Evolutionary conservation across 345 rosid species (phyloP), one percentile per base, ranked within the genome.

Genomic region (Lepidium didymum): DNA sequence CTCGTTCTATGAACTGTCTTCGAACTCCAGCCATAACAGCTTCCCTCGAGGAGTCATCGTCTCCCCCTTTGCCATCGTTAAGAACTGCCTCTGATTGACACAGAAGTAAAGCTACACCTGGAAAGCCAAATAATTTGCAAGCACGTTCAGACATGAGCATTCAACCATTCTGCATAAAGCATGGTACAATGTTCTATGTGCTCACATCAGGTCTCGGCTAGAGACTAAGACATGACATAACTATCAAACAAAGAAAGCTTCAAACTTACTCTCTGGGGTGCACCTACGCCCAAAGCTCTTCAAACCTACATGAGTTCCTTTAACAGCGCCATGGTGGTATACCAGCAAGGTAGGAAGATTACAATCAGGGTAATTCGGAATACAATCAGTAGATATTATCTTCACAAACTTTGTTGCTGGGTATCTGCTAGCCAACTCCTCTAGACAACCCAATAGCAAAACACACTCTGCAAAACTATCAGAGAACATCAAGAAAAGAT

Each of bases 371-470:
- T 89, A 94, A 54, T 91, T 91, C 0, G 96, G 99, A 67, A 94
- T 94, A 76, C 97, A 94, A 64, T 94, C 97, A 2, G 96, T 94
- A 2, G 99, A 94, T 68, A 91, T 84, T 21, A 94, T 94, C 79
- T 91, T 94, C 34, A 94, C 97, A 70, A 94, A 94, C 84, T 94
- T 91, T 1, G 99, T 94, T 3, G 83, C 96, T 19, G 96, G 93
- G 72, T 94, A 91, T 84, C 80, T 87, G 27, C 77, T 68, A 12
- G 91, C 88, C 82, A 94, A 69, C 68, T 94, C 96, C 31, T 94
- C 97, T 75, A 94, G 51, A 76, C 96, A 91, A 42, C 77, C 81
- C 82, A 94, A 68, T 42, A 94, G 72, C 75, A 91, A 52, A 14
- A 88, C 86, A 65, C 99, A 94, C 81, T 87, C 87, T 1, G 86